phyloP scores from a whole-genome alignment of 179 eudicot genomes.

The Sideroxylon spinosum region DNA sequence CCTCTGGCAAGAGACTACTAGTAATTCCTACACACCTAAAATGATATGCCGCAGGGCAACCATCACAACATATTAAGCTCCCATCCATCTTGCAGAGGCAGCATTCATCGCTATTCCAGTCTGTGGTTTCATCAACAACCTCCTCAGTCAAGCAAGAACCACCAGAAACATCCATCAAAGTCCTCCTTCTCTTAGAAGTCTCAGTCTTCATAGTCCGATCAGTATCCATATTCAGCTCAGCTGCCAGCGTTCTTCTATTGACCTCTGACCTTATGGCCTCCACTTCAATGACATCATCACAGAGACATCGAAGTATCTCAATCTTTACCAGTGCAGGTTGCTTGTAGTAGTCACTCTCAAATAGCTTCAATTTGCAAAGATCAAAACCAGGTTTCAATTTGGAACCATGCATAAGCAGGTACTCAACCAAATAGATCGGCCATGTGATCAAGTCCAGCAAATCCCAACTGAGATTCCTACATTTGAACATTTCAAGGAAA shows the following conservation, averaged over 20 bases:
- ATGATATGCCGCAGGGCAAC: slow-evolving; percentile 98
- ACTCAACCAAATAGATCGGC: slow-evolving; percentile 85
- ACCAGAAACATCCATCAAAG: slow-evolving; percentile 34
- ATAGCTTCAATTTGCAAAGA: slow-evolving; percentile 49
- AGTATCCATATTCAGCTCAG: slow-evolving; percentile 41
- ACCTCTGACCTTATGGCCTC: slow-evolving; percentile 73
- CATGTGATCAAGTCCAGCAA: slow-evolving; percentile 86
- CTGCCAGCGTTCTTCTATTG: slow-evolving; percentile 49
- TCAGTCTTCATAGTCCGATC: slow-evolving; percentile 40
- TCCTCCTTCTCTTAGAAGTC: slow-evolving; percentile 42
- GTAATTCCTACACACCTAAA: slow-evolving; percentile 83
- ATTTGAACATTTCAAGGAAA: slow-evolving; percentile 6
- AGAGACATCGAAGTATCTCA: slow-evolving; percentile 76
- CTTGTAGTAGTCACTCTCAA: slow-evolving; percentile 63
- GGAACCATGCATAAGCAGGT: slow-evolving; percentile 60
- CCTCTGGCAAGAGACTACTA: slow-evolving; percentile 75
- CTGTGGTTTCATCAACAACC: slow-evolving; percentile 47
- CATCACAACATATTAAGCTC: slow-evolving; percentile 92
- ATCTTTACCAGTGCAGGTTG: slow-evolving; percentile 60
- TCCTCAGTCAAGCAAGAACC: slow-evolving; percentile 49
- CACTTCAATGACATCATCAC: slow-evolving; percentile 80
- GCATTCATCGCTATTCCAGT: slow-evolving; percentile 93
- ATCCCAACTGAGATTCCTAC: slow-evolving; percentile 92
- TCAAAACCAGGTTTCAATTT: slow-evolving; percentile 50
- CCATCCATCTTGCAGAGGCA: slow-evolving; percentile 98